phyloP scores from a whole-genome alignment of 2,329 filamentous ascomycete genomes.

The Colletotrichum chrysophilum region DNA sequence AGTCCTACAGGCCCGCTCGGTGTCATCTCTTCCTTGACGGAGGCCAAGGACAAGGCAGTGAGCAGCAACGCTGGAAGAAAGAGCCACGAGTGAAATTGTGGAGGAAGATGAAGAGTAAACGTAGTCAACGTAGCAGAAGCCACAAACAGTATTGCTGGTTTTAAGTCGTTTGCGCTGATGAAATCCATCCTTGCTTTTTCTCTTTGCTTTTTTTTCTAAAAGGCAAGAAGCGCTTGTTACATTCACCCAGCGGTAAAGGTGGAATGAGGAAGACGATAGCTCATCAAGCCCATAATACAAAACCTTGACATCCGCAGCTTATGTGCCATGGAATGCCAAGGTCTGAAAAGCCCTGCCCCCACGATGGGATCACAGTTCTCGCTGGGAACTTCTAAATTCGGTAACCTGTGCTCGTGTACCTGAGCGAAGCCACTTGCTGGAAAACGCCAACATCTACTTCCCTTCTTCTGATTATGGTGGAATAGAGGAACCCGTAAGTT shows the following conservation, averaged over 20 bases:
- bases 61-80: not conserved
- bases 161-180: not conserved
- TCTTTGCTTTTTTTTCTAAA: rapidly evolving
- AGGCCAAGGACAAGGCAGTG: not conserved
- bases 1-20: not conserved
- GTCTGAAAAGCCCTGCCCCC: not conserved
- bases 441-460: no score
- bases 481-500: no score
- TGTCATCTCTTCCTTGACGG: not conserved
- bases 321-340: not conserved
- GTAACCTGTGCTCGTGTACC: no score
- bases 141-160: not conserved
- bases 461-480: no score
- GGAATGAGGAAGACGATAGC: rapidly evolving
- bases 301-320: not conserved
- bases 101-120: not conserved
- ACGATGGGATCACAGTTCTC: no score
- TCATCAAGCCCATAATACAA: not conserved
- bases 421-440: no score
- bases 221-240: not conserved
- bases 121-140: not conserved
- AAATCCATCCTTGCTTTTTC: not conserved
- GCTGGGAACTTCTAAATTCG: no score
- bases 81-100: not conserved
- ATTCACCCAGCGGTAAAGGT: not conserved